Conservation (phyloP, 257 asterid genomes). For the Echium plantagineum region DNA sequence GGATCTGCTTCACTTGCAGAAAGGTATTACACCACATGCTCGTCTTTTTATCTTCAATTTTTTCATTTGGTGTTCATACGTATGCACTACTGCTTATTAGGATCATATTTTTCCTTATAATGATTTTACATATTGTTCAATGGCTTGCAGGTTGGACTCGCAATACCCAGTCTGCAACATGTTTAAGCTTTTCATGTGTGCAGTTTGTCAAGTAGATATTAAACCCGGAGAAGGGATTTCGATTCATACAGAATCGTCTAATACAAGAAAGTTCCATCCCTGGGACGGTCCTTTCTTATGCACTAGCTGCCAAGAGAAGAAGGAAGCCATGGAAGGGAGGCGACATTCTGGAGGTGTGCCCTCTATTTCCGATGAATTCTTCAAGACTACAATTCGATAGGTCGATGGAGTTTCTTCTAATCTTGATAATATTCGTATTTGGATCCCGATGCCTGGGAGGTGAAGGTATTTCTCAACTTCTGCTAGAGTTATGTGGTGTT, state of each 20-base stretch:
- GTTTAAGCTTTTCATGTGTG: slow-evolving; percentile 67
- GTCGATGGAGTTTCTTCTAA: background rate
- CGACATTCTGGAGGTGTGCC: slow-evolving; percentile 47
- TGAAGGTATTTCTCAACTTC: slow-evolving; percentile 19
- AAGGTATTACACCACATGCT: slow-evolving; percentile 26
- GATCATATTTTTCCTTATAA: background rate
- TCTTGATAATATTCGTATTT: too few relatives aligned
- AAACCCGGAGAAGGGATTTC: slow-evolving; percentile 75
- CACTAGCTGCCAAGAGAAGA: slow-evolving; percentile 61
- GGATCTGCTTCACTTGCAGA: slow-evolving; percentile 70
- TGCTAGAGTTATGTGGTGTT: slow-evolving; percentile 20
- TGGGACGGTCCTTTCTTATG: slow-evolving; percentile 89
- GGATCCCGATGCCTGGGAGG: slow-evolving; percentile 19
- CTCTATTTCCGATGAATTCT: background rate
- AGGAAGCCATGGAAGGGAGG: slow-evolving; percentile 83
- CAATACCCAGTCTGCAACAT: slow-evolving; percentile 72
- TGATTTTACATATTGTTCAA: background rate
- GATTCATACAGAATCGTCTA: slow-evolving; percentile 32
- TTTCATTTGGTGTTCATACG: background rate
- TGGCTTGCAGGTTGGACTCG: slow-evolving; percentile 36
- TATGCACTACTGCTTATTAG: background rate
- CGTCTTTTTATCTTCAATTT: background rate
- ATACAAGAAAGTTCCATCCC: slow-evolving; percentile 41
- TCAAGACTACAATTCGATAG: background rate
- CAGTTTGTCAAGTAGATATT: slow-evolving; percentile 64